phyloP scores from a whole-genome alignment of 176 grass and related monocot species.

The Triticum turgidum region DNA sequence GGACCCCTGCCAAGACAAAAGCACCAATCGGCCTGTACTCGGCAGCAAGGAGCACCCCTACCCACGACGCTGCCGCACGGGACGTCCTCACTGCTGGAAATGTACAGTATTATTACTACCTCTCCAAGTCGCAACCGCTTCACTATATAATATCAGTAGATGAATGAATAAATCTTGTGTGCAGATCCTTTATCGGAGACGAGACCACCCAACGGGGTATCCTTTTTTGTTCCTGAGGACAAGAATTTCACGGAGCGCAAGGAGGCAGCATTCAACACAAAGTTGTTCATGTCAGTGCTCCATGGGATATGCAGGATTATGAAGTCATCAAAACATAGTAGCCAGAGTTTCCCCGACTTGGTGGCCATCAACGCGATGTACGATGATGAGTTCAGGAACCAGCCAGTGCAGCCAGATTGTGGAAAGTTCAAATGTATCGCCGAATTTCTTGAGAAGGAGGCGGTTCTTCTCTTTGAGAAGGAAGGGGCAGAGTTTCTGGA shows the following conservation, averaged over 20 bases:
- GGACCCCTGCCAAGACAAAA: conserved; percentile 11
- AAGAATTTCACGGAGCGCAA: conserved; percentile 57
- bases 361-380: conserved; percentile 46
- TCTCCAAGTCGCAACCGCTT: too few relatives aligned
- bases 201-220: not conserved
- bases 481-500: too few relatives aligned
- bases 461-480: too few relatives aligned
- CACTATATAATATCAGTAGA: too few relatives aligned
- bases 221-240: conserved; percentile 52
- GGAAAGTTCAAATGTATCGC: too few relatives aligned
- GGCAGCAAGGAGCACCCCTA: conserved; percentile 51
- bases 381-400: conserved; percentile 25
- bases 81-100: conserved; percentile 20
- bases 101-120: too few relatives aligned
- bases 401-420: too few relatives aligned
- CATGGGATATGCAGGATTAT: too few relatives aligned
- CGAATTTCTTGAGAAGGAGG: too few relatives aligned
- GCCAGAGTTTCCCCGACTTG: conserved; percentile 36
- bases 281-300: too few relatives aligned
- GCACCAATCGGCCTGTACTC: conserved; percentile 41
- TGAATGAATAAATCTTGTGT: too few relatives aligned
- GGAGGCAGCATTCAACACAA: not conserved
- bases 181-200: conserved; percentile 20
- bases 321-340: too few relatives aligned
- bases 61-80: conserved; percentile 70